Base-by-base conservation (phyloP, 257 asterid genomes). In the Capsicum rhomboideum region DNA sequence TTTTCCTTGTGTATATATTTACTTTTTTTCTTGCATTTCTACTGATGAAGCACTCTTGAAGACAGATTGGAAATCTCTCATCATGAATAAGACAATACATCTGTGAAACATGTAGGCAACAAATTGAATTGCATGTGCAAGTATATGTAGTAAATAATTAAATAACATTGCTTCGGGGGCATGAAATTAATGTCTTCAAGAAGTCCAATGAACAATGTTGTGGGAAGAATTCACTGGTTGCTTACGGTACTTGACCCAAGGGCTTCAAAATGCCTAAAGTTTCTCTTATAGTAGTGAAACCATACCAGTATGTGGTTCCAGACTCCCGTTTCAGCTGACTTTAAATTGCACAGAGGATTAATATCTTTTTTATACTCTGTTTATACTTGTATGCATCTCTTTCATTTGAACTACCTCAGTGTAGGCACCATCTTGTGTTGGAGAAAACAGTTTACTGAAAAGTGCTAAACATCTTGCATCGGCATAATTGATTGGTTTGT, bases 401-500 rank as follows among this genome's bases (percentile, higher is more conserved):
- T 67, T 67, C 50, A 7, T 67, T 67, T 34, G 23, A 66, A 66
- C 23, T 29, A 66, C 11, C 23, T 66, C 37, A 31, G 23, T 3
- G 11, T 67, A 14, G 14, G 8, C n/a, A 64, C 50, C 2, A 67
- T 67, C 77, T 17, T 34, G 20, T 75, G 80, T 75, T 75, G 59
- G 44, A 50, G 42, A 46, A 74, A 31, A 8, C 80, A 23, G 23
- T 59, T 44, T 74, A 46, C 9, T 1, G 42, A 13, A 8, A 21
- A 46, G 61, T 49, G 61, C 61, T 49, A 26, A 75, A 26, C 2
- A 75, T 75, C 61, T 75, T 75, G 44, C 40, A 23, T 75, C 4
- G 44, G 61, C 81, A 49, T 81, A 37, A 11, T 53, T 74, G 80
- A 54, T 69, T 85, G 50, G 52, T 86, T 64, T 78, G 55, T 82